Percentiles rank a stretch among this genome's conserved stretches.
Conservation (phyloP, 1,284 basidiomycete genomes). For the Trichosporon asahii region DNA sequence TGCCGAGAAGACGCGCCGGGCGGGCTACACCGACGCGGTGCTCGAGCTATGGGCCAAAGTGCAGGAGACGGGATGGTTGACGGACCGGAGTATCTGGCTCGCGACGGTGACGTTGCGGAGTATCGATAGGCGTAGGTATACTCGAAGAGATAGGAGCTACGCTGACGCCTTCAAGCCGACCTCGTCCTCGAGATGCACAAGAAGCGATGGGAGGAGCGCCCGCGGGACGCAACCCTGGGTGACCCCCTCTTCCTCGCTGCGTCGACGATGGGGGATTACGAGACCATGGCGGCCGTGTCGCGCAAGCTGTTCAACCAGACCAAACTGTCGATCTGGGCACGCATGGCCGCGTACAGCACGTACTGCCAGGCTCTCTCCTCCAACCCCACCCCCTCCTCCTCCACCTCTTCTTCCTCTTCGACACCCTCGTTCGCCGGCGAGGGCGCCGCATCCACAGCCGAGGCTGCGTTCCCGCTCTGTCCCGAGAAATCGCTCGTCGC, state of each 20-base stretch:
- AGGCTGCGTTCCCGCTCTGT: slow-evolving; percentile 24
- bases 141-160: no score
- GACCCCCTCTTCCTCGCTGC: slow-evolving; percentile 43
- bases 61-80: slow-evolving; percentile 30
- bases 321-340: slow-evolving; percentile 38
- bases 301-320: slow-evolving; percentile 43
- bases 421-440: not conserved
- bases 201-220: slow-evolving; percentile 29
- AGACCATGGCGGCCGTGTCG: slow-evolving; percentile 29
- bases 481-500: slow-evolving; percentile 27
- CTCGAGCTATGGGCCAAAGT: slow-evolving; percentile 30
- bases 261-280: slow-evolving; percentile 31
- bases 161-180: slow-evolving; percentile 32
- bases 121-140: slow-evolving; percentile 38
- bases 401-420: slow-evolving; percentile 12
- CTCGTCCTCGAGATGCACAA: slow-evolving; percentile 35
- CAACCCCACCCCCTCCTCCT: not conserved
- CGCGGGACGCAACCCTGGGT: slow-evolving; percentile 30
- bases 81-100: slow-evolving; percentile 32
- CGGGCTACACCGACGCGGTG: slow-evolving; percentile 16
- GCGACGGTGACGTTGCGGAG: slow-evolving; percentile 29
- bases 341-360: slow-evolving; percentile 36
- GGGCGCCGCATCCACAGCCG: not conserved
- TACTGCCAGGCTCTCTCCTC: not conserved
- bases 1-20: not conserved